These are phyloP conservation scores for Malassezia furfur DNA, from an alignment of 1,284 basidiomycete species.

Conservation along the genomic window DNA sequence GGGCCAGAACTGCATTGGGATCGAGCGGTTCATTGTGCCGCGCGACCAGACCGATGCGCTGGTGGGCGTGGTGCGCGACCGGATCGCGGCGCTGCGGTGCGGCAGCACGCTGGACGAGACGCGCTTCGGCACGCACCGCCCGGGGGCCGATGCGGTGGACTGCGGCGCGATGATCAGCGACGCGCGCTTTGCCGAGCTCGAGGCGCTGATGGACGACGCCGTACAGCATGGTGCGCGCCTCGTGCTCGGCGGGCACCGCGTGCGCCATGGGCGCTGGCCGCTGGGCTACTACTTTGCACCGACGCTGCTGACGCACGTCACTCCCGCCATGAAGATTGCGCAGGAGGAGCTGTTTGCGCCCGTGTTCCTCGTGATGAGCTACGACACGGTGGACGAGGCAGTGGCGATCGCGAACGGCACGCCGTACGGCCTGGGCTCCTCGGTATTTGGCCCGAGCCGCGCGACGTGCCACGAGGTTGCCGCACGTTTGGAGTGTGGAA, in stretches of 20 bases:
- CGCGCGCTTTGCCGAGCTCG: constrained; percentile 61
- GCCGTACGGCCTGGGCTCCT: constrained; percentile 81
- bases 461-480: constrained; percentile 68
- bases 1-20: constrained; percentile 86
- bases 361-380: constrained; percentile 40
- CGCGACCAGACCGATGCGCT: constrained; percentile 58
- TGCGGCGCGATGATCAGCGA: constrained; percentile 70
- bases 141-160: constrained; percentile 50
- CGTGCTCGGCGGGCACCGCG: constrained; percentile 60
- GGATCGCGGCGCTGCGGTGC: constrained; percentile 27
- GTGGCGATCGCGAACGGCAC: constrained; percentile 81
- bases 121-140: constrained; percentile 16
- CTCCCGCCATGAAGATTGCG: constrained; percentile 48
- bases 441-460: constrained; percentile 80
- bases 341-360: constrained; percentile 41
- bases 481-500: constrained; percentile 71
- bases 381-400: constrained; percentile 62
- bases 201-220: constrained; percentile 64
- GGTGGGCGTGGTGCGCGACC: constrained; percentile 19
- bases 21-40: constrained; percentile 84
- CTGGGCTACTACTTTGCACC: constrained; percentile 71
- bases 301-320: constrained; percentile 74
- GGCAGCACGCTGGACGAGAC: constrained; percentile 41
- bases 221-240: constrained; percentile 63
- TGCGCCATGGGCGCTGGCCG: constrained; percentile 58